These are phyloP conservation scores for Alliaria petiolata DNA, from an alignment of 345 rosid genomes.

Conservation along the genomic window DNA sequence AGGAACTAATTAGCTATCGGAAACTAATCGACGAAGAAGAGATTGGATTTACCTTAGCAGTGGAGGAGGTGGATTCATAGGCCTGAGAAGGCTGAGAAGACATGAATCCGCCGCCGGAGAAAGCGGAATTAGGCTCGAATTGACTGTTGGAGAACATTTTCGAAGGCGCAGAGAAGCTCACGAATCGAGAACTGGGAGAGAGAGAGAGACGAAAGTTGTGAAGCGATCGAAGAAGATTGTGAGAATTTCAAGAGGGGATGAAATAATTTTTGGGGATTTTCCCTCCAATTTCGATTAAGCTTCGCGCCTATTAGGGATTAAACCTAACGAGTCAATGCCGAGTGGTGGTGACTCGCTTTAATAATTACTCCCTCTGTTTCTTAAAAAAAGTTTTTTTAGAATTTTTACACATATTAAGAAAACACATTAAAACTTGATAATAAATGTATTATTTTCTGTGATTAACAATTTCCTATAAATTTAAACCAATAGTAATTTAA, in stretches of 20 bases:
- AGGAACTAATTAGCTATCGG: background rate
- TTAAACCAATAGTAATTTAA: too few relatives aligned
- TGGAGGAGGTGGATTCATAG: slow-evolving; percentile 46
- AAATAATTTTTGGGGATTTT: background rate
- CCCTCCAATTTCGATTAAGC: slow-evolving; percentile 2
- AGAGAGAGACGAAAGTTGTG: background rate
- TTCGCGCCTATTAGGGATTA: background rate
- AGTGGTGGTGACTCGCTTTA: too few relatives aligned
- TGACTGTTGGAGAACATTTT: slow-evolving; percentile 73
- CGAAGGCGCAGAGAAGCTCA: background rate
- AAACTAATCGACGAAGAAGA: background rate
- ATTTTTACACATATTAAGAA: too few relatives aligned
- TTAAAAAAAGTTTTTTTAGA: too few relatives aligned
- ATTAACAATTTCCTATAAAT: too few relatives aligned
- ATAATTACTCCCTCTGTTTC: too few relatives aligned
- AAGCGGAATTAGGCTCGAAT: slow-evolving; percentile 48
- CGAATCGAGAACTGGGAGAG: background rate
- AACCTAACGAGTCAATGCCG: too few relatives aligned
- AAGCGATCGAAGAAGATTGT: background rate
- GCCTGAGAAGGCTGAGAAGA: slow-evolving; percentile 59
- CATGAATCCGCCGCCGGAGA: slow-evolving; percentile 67
- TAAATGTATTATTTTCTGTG: too few relatives aligned
- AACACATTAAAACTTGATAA: too few relatives aligned
- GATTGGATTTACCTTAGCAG: slow-evolving; percentile 37
- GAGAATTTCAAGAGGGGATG: background rate